phyloP scores from a whole-genome alignment of 202 grass and related monocot genomes.

The Saccharum hybrid region DNA sequence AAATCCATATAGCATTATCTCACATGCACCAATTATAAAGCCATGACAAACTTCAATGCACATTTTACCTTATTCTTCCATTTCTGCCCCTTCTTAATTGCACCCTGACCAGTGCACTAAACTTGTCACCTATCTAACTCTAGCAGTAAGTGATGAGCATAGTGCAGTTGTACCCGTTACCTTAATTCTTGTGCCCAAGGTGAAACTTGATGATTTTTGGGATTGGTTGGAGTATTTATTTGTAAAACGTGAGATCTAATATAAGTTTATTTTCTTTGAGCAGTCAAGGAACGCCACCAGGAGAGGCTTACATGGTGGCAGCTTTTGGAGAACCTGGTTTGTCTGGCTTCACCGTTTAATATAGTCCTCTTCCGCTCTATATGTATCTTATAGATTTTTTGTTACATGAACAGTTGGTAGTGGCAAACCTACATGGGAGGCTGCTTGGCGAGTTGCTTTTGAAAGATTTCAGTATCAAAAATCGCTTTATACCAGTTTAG shows the following conservation, averaged over 20 bases:
- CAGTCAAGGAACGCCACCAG: conserved; percentile 90
- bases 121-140: background rate
- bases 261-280: conserved; percentile 50
- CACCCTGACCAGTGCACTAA: background rate
- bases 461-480: conserved; percentile 81
- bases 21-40: background rate
- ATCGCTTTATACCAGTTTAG: conserved; percentile 57
- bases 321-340: conserved; percentile 94
- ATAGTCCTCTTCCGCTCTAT: background rate
- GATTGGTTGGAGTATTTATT: conserved; percentile 6
- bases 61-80: background rate
- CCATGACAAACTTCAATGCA: background rate
- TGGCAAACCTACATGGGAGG: conserved; percentile 78
- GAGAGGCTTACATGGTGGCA: conserved; percentile 90
- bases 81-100: background rate
- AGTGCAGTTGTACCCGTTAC: background rate
- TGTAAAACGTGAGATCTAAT: conserved; percentile 33
- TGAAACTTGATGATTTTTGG: background rate
- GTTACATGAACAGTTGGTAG: conserved; percentile 49
- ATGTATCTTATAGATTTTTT: conserved; percentile 19
- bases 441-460: conserved; percentile 62
- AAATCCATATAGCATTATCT: background rate
- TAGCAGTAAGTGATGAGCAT: background rate
- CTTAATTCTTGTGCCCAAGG: background rate
- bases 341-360: conserved; percentile 42